Conservation (phyloP, 129 eudicot species). For the Flaveria ramosissima region DNA sequence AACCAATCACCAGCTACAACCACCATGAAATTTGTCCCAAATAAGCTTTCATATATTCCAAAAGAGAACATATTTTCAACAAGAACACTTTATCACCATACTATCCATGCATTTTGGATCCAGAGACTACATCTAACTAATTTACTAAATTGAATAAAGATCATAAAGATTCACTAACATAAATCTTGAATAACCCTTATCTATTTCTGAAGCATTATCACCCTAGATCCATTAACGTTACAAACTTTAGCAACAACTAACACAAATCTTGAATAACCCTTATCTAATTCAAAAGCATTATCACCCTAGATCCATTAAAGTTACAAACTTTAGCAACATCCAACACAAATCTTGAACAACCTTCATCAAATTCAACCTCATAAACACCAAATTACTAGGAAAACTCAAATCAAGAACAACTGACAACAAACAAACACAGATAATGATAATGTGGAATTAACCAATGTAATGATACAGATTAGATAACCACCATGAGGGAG, state of each 20-base stretch:
- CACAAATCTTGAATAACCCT: conserved; percentile 30
- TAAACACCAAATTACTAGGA: background rate
- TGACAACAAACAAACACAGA: conserved; percentile 9
- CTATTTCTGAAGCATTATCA: background rate
- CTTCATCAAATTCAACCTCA: conserved; percentile 28
- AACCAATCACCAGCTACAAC: conserved; percentile 83
- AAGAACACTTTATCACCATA: no score
- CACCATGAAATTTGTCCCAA: conserved; percentile 39
- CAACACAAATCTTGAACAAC: conserved; percentile 26
- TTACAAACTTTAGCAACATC: conserved; percentile 11
- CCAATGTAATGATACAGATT: background rate
- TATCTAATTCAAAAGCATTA: conserved; percentile 15
- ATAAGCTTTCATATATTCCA: background rate
- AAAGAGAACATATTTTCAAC: background rate
- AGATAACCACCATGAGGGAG: conserved; percentile 95
- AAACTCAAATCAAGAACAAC: conserved; percentile 29
- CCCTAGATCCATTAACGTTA: conserved; percentile 13
- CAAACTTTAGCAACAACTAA: conserved; percentile 13
- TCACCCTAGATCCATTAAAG: conserved; percentile 16
- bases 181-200: conserved; percentile 32
- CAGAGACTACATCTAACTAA: background rate
- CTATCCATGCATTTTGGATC: background rate
- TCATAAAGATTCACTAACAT: background rate
- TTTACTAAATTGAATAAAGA: conserved; percentile 4
- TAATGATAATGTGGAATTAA: background rate